Conservation (phyloP, 1,284 basidiomycete genomes). For the Lignosus rhinocerotis region DNA sequence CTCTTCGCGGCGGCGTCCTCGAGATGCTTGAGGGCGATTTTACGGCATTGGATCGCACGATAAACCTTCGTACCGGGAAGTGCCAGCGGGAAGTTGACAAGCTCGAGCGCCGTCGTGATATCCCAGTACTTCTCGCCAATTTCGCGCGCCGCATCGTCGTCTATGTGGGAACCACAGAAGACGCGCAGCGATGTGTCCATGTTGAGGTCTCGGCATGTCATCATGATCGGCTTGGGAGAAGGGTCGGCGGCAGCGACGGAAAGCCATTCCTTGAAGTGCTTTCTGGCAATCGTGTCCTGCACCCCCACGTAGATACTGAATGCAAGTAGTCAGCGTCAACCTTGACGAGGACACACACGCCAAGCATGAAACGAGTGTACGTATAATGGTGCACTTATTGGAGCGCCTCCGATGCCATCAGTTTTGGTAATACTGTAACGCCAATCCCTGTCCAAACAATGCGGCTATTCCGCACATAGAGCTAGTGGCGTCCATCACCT, state of each 20-base stretch:
- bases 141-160: constrained; percentile 74
- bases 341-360: background rate
- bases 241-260: constrained; percentile 49
- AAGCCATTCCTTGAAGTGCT: constrained; percentile 78
- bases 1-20: constrained; percentile 77
- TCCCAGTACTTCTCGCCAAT: constrained; percentile 96
- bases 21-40: constrained; percentile 85
- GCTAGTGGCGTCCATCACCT: too few relatives aligned
- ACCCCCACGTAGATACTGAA: constrained; percentile 83
- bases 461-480: too few relatives aligned
- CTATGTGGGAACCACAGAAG: constrained; percentile 92
- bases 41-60: constrained; percentile 92
- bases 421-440: too few relatives aligned
- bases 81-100: constrained; percentile 99
- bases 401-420: too few relatives aligned
- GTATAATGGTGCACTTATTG: background rate
- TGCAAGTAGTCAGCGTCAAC: background rate
- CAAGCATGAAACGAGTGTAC: background rate
- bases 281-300: constrained; percentile 85
- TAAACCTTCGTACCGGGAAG: constrained; percentile 96
- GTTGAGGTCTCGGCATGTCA: constrained; percentile 89
- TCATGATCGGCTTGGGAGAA: constrained; percentile 78
- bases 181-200: constrained; percentile 97
- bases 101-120: constrained; percentile 93
- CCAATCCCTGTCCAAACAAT: too few relatives aligned